Base-by-base conservation (phyloP, 192 early-diverging fungal species). In the Backusella australiensis region DNA sequence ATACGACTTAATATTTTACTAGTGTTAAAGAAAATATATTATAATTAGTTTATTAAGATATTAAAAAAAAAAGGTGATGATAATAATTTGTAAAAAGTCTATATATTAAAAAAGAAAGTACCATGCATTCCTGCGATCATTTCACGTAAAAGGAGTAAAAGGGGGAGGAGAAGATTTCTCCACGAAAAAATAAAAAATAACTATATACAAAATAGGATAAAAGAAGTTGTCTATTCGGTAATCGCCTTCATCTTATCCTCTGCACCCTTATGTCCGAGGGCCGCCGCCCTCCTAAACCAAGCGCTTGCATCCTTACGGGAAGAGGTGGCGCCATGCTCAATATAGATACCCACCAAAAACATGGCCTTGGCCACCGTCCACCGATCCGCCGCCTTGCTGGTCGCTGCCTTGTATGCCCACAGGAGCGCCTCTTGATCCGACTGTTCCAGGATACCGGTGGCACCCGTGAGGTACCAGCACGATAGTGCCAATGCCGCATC, bases 341-440 rank as follows among this genome's bases (percentile, higher is more conserved):
- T 87, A 80, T 96, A 99, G 78, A 96, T 94, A 5, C 94, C 98
- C 0, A 99, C 91, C 4, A 96, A 96, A 77, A 94, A 98, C 81
- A 96, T 94, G 6, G 97, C 98, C 82, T 98, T 97, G 49, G 86
- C 75, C 9, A 89, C 67, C 11, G 72, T 67, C 72, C 78, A 73
- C 26, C 67, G 66, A 41, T 79, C 78, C 19, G 95, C 90, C 21
- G 93, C 83, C 12, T 92, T 91, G 81, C 93, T 96, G 74, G 96
- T 94, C 6, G 97, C 97, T 15, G 98, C 95, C 67, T 95, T 93
- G 23, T 94, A 88, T 17, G 97, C 96, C 98, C 98, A 99, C 70
- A 96, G 85, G 77, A 96, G 98, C 6, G 98, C 96, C 81, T 98
- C 95, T 34, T 89, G 90, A 82, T 99, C 98, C 52, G 90, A 95